phyloP scores from a whole-genome alignment of 495 filamentous ascomycete genomes.

The Arthonia radiata region DNA sequence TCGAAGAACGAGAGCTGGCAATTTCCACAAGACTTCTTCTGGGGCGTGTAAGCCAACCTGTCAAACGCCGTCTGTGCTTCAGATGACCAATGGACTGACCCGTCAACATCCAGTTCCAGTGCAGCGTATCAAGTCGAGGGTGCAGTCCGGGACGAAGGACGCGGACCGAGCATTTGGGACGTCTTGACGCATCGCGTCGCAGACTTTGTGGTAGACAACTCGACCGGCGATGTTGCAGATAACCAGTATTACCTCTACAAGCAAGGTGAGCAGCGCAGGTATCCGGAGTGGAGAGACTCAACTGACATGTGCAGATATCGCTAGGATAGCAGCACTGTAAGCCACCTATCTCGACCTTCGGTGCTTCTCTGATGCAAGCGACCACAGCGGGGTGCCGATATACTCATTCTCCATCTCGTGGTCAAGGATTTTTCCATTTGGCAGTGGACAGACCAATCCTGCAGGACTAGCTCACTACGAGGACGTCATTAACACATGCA shows the following conservation, averaged over 20 bases:
- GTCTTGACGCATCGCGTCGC: conserved; percentile 13
- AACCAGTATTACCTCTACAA: conserved; percentile 21
- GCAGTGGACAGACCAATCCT: too few relatives aligned
- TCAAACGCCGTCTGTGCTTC: too few relatives aligned
- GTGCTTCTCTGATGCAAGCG: too few relatives aligned
- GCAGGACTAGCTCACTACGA: conserved; percentile 22
- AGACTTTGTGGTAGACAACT: conserved; percentile 14
- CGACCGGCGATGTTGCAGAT: conserved; percentile 17
- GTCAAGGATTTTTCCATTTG: too few relatives aligned
- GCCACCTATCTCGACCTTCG: too few relatives aligned
- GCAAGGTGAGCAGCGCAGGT: too few relatives aligned
- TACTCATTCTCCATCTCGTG: conserved; percentile 12
- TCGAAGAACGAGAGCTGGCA: conserved; percentile 1
- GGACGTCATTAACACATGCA: conserved; percentile 19
- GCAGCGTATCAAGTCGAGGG: conserved; percentile 15
- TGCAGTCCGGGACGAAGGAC: conserved; percentile 9
- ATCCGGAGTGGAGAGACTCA: too few relatives aligned
- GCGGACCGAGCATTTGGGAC: conserved; percentile 11
- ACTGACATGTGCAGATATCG: conserved; percentile 7
- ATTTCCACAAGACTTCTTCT: conserved; percentile 9
- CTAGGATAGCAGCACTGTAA: conserved; percentile 12
- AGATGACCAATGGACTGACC: too few relatives aligned
- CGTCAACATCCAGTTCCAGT: too few relatives aligned
- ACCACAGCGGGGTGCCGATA: conserved; percentile 8
- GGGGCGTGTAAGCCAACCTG: too few relatives aligned